Percentiles rank a stretch among this genome's conserved stretches.
Evolutionary conservation across 768 basidiomycete genomes (phyloP).

Genomic region (Panus rudis): DNA sequence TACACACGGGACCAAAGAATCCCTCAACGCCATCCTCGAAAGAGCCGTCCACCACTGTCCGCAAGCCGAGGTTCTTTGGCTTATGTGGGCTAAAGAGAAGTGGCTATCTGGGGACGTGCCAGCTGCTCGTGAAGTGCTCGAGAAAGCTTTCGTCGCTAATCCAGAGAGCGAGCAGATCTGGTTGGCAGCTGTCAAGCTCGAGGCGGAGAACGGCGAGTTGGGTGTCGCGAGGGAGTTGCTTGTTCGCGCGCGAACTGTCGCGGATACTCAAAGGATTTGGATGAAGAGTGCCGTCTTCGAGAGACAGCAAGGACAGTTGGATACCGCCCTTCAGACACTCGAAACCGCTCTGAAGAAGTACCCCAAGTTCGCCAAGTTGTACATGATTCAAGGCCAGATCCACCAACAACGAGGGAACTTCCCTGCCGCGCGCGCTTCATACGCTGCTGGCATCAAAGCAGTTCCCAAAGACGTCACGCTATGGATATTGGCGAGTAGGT

Average conservation of each 20-base stretch:
- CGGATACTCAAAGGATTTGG: constrained; percentile 95
- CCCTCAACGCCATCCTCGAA: constrained; percentile 72
- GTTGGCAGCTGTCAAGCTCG: constrained; percentile 95
- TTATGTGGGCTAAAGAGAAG: constrained; percentile 97
- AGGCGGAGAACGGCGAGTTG: constrained; percentile 91
- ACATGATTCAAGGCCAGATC: constrained; percentile 97
- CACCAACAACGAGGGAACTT: constrained; percentile 55
- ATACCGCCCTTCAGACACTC: constrained; percentile 69
- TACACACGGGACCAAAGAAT: constrained; percentile 78
- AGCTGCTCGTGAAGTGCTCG: constrained; percentile 85
- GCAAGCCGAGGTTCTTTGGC: constrained; percentile 93
- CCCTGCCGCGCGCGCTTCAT: constrained; percentile 69
- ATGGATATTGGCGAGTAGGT: constrained; percentile 82
- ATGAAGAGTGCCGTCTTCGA: constrained; percentile 98
- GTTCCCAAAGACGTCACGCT: constrained; percentile 80
- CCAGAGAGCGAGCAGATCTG: constrained; percentile 97
- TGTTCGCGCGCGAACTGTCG: constrained; percentile 81
- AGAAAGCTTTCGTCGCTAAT: constrained; percentile 87
- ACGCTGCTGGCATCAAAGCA: constrained; percentile 75
- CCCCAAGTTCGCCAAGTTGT: constrained; percentile 85
- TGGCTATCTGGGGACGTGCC: constrained; percentile 88
- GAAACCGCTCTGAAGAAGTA: constrained; percentile 73
- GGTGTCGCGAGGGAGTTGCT: constrained; percentile 82
- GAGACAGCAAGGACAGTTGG: constrained; percentile 74
- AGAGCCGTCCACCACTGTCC: constrained; percentile 89